Evolutionary conservation across 148 eudicot species (phyloP).

Genomic region (Polygonum aviculare): DNA sequence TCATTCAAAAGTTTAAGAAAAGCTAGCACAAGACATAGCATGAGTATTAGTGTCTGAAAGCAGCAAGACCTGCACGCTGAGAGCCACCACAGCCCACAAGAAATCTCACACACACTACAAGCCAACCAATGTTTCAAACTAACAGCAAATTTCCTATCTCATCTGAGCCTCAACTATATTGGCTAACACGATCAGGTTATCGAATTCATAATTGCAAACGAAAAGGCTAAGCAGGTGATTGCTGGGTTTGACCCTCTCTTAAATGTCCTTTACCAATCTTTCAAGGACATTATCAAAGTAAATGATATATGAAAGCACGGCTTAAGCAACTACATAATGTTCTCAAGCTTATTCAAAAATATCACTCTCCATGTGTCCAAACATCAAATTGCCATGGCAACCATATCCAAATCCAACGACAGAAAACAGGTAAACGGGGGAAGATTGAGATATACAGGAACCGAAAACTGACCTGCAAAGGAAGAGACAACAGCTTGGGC

Average conservation of each 20-base stretch:
- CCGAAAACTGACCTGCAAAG: conserved; percentile 44
- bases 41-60: not conserved
- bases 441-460: not conserved
- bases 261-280: no score
- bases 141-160: not conserved
- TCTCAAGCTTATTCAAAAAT: not conserved
- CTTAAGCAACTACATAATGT: not conserved
- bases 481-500: conserved; percentile 47
- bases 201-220: not conserved
- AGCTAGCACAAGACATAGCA: not conserved
- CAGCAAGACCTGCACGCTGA: not conserved
- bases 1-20: not conserved
- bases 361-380: not conserved
- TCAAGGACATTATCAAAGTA: not conserved
- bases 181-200: not conserved
- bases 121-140: not conserved
- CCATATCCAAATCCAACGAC: not conserved
- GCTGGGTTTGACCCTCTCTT: not conserved
- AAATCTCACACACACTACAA: not conserved
- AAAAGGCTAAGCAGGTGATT: not conserved
- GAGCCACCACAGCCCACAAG: not conserved
- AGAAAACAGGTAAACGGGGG: not conserved
- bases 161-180: not conserved
- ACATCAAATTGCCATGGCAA: not conserved
- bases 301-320: not conserved